Base-by-base conservation (phyloP, 1,284 basidiomycete species). In the Moesziomyces sp. region DNA sequence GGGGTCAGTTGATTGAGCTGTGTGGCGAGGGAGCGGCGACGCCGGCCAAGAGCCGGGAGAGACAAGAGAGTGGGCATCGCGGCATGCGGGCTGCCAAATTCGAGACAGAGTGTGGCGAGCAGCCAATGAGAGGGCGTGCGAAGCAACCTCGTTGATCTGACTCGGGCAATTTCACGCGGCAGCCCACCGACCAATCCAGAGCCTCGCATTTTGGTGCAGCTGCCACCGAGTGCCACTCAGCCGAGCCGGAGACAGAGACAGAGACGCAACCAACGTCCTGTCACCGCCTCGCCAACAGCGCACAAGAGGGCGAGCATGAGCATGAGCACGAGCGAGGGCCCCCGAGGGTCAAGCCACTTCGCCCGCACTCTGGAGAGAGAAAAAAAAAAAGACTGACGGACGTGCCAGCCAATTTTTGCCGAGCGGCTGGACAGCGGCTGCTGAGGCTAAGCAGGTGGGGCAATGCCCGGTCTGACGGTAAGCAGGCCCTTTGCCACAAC, bases 161-260 rank as follows among this genome's bases (percentile, higher is more conserved):
- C 55, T 64, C 56, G 52, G 63, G 56, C 63, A 59, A 65, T 65
- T 65, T 55, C 43, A 34, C 34, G 35, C 24, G 19, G 8, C 28
- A 28, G 28, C 28, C 42, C 6, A 40, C 23, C 35, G 45, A 44
- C 60, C 60, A 63, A 56, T 63, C 54, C 40, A 10, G 30, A 44
- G 28, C 40, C 28, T 26, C 48, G 18, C 47, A 52, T 42, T 61
- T 51, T 18, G 21, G 34, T 35, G 34, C 34, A 35, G 34, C 34
- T 14, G 14, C 24, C 24, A 26, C 3, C 24, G 24, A 26, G 5
- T 26, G 3, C 5, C 24, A 26, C 24, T 26, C 24, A 26, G 24
- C 24, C 24, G 24, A 26, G 24, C 24, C 24, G 24, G 24, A 3
- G 24, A 26, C 24, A 7, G 6, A 26, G 24, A 7, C 24, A 7